Evolutionary conservation across 176 grass and related monocot genomes (phyloP).

Genomic region (Cenchrus purpureus): DNA sequence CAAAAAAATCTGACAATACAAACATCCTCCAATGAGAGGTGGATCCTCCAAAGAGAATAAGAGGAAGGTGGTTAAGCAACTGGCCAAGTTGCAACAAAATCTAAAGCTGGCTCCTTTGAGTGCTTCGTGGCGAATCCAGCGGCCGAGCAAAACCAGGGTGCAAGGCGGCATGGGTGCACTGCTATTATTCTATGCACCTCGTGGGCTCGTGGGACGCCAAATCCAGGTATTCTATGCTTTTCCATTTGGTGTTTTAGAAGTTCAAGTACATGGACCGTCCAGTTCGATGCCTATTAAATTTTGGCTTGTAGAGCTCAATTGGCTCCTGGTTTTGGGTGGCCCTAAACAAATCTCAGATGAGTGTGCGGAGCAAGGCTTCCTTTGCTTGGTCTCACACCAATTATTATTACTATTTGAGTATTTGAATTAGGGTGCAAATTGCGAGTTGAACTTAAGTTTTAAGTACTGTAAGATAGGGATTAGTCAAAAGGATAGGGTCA

Average conservation of each 20-base stretch:
- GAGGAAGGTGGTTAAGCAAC: slow-evolving; percentile 18
- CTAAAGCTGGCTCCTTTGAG: slow-evolving; percentile 51
- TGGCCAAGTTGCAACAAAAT: slow-evolving; percentile 54
- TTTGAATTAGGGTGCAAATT: slow-evolving; percentile 23
- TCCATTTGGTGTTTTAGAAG: background rate
- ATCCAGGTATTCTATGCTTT: background rate
- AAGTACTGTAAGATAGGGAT: background rate
- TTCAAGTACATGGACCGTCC: slow-evolving; percentile 1
- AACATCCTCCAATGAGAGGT: slow-evolving; percentile 9
- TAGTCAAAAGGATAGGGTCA: background rate
- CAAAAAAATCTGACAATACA: background rate
- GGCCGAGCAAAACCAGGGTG: slow-evolving; percentile 40
- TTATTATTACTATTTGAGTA: too few relatives aligned
- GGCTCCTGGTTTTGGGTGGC: background rate
- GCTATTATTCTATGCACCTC: slow-evolving; percentile 16
- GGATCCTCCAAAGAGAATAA: slow-evolving; percentile 41
- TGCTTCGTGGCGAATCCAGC: slow-evolving; percentile 40
- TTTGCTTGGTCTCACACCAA: slow-evolving; percentile 30
- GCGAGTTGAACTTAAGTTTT: background rate
- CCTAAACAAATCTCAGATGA: background rate
- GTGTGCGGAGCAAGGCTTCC: background rate
- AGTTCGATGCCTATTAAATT: background rate
- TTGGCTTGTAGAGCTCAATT: background rate
- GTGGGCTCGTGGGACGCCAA: background rate
- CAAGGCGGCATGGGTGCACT: background rate